These are phyloP conservation scores for Xylaria sp. DNA, from an alignment of 2,329 filamentous ascomycete species.

Conservation along the genomic window DNA sequence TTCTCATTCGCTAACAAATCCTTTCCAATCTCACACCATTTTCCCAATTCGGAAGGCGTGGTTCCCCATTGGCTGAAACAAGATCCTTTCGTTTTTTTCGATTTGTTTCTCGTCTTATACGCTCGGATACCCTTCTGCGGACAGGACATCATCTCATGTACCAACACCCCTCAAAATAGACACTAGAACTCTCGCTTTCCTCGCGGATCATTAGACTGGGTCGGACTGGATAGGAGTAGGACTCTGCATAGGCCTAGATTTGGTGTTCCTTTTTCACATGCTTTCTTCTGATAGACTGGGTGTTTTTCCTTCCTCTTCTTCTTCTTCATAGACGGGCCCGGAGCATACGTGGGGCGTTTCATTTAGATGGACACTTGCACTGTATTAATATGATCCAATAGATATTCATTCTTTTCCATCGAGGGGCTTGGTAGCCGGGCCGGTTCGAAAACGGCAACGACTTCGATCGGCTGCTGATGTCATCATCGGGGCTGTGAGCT, in stretches of 20 bases:
- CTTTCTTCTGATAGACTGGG: background rate
- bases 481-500: slow-evolving; percentile 7
- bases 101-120: background rate
- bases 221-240: slow-evolving; percentile 1
- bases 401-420: slow-evolving; percentile 5
- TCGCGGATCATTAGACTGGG: slow-evolving; percentile 16
- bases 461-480: background rate
- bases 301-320: background rate
- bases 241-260: slow-evolving; percentile 2
- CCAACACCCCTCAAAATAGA: slow-evolving; percentile 19
- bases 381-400: slow-evolving; percentile 18
- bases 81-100: background rate
- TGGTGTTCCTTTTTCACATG: background rate
- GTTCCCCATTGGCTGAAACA: slow-evolving; percentile 13
- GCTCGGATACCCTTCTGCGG: background rate
- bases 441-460: background rate
- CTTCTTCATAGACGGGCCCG: background rate
- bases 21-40: background rate
- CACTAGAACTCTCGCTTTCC: slow-evolving; percentile 16
- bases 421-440: background rate
- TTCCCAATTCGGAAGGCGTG: background rate
- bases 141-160: background rate
- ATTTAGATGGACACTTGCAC: slow-evolving; percentile 12
- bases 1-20: slow-evolving; percentile 15
- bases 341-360: slow-evolving; percentile 30